A percentile compares a stretch with the other conserved stretches of the same genome.
These are phyloP conservation scores for Handroanthus guayacan DNA, from an alignment of 257 asterid species.

Conservation along the genomic window DNA sequence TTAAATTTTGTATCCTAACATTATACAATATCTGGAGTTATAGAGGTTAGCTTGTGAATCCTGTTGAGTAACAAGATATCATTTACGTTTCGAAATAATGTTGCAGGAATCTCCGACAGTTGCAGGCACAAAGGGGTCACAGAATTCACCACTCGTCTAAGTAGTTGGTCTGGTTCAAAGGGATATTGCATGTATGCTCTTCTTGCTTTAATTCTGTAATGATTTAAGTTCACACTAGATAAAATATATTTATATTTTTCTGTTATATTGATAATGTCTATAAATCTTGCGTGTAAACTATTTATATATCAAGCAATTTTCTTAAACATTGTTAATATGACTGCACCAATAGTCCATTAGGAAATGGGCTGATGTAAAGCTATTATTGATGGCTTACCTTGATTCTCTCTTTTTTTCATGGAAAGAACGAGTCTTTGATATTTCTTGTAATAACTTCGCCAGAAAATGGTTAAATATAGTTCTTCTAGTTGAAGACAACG, in stretches of 20 bases:
- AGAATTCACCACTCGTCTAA: constrained; percentile 66
- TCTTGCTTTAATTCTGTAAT: constrained; percentile 22
- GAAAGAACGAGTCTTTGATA: background rate
- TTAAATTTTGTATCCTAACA: background rate
- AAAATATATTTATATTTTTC: background rate
- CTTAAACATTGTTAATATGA: background rate
- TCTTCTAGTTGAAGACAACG: background rate
- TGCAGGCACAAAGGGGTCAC: constrained; percentile 59
- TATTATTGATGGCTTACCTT: background rate
- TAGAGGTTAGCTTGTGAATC: constrained; percentile 3
- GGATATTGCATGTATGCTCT: constrained; percentile 87
- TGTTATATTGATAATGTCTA: constrained; percentile 15
- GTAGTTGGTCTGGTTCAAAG: constrained; percentile 68
- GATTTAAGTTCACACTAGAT: background rate
- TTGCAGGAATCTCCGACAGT: constrained; percentile 69
- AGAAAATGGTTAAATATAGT: background rate
- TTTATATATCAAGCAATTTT: background rate
- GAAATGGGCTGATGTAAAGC: background rate
- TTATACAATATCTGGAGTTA: constrained; percentile 18
- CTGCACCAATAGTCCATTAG: background rate
- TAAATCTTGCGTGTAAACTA: background rate
- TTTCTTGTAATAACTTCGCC: background rate
- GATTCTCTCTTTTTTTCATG: background rate
- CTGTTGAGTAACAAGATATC: background rate
- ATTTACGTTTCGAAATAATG: constrained; percentile 18